These are phyloP conservation scores for Trichoderma sp. DNA, from an alignment of 2,329 filamentous ascomycete genomes.

Conservation along the genomic window DNA sequence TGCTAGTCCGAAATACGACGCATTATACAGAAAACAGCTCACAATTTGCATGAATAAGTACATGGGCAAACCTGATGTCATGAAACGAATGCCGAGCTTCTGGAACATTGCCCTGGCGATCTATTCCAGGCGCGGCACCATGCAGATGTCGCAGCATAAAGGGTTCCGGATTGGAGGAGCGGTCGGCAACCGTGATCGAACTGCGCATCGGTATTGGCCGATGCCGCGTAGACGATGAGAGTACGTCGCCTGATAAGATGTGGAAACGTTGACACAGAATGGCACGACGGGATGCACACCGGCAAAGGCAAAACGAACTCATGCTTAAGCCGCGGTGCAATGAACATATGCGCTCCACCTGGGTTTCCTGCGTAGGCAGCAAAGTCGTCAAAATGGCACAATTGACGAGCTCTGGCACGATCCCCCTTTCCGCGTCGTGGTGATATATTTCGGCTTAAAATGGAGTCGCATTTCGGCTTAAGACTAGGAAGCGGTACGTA, in stretches of 20 bases:
- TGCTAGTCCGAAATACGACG: background rate
- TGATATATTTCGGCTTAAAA: slow-evolving; percentile 27
- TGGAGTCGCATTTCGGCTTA: slow-evolving; percentile 25
- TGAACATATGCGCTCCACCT: background rate
- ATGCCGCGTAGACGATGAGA: background rate
- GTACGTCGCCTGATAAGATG: slow-evolving; percentile 12
- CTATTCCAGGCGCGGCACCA: too few relatives aligned
- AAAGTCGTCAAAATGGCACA: slow-evolving; percentile 16
- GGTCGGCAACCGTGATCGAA: background rate
- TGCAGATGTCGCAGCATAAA: background rate
- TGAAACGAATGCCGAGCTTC: slow-evolving; percentile 9
- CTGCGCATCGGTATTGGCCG: background rate
- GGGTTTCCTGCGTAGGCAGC: background rate
- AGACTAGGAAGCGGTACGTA: slow-evolving; percentile 1
- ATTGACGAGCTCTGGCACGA: slow-evolving; percentile 14
- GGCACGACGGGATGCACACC: background rate
- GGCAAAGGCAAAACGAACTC: background rate
- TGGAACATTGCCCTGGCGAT: slow-evolving; percentile 10
- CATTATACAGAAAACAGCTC: background rate
- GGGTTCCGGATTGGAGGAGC: background rate
- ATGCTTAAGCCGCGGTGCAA: background rate
- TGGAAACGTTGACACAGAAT: slow-evolving; percentile 25
- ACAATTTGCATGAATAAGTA: background rate
- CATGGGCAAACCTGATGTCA: slow-evolving; percentile 4
- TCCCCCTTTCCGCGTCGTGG: slow-evolving; percentile 8